phyloP scores from a whole-genome alignment of 192 early-diverging fungal genomes.

The Backusella parvicylindrica region DNA sequence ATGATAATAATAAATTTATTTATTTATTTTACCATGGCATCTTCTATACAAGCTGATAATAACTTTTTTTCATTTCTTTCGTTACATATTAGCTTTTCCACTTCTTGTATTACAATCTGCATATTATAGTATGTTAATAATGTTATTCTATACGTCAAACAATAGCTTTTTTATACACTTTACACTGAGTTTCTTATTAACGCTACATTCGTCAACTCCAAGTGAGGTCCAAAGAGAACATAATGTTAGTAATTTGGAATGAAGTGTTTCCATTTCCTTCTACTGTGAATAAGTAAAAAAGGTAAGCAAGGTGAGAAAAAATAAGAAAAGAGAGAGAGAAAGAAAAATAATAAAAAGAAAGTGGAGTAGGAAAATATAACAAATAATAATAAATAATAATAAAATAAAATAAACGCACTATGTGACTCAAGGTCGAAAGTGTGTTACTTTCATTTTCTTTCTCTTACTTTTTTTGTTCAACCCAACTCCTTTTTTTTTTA shows the following conservation, averaged over 20 bases:
- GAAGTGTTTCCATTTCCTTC: slow-evolving; percentile 5
- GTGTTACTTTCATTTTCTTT: slow-evolving; percentile 6
- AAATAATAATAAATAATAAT: background rate
- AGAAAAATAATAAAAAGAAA: background rate
- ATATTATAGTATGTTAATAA: background rate
- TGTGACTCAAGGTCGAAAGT: slow-evolving; percentile 3
- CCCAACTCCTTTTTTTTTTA: background rate
- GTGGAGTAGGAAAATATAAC: background rate
- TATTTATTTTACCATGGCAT: slow-evolving; percentile 40
- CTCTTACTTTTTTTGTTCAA: background rate
- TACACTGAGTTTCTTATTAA: slow-evolving; percentile 11
- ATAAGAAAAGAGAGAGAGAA: slow-evolving; percentile 34
- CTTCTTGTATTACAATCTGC: slow-evolving; percentile 42
- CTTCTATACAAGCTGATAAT: slow-evolving; percentile 47
- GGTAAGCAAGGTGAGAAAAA: background rate
- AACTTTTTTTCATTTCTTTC: slow-evolving; percentile 32
- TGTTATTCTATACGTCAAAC: background rate
- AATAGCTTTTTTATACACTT: background rate
- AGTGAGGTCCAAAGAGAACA: slow-evolving; percentile 10
- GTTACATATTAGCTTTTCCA: slow-evolving; percentile 36
- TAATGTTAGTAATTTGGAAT: slow-evolving; percentile 5
- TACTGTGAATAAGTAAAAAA: background rate
- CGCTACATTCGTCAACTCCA: background rate
- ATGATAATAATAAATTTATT: background rate
- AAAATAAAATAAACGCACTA: background rate